Evolutionary conservation across 306 rosid genomes (phyloP).

Genomic region (Canavalia gladiata): DNA sequence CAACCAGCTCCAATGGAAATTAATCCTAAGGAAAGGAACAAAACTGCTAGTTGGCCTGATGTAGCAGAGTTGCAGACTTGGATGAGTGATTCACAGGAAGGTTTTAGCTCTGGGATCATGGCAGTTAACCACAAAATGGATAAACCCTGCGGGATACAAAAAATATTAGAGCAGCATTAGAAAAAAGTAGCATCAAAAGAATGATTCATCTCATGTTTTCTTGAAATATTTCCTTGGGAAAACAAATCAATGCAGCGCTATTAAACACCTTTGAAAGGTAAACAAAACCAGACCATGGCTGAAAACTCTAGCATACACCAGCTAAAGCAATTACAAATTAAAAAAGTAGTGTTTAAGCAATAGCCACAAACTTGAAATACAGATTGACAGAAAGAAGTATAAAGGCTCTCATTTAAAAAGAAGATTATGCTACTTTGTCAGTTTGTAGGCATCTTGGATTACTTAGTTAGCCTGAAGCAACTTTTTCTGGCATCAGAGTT

Average conservation of each 20-base stretch:
- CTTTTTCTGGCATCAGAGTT: slow-evolving; percentile 1
- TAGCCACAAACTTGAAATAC: slow-evolving; percentile 17
- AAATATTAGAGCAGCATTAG: slow-evolving; percentile 23
- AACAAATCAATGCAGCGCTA: background rate
- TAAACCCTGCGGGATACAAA: slow-evolving; percentile 51
- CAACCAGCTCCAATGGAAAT: slow-evolving; percentile 73
- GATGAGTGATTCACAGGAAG: slow-evolving; percentile 42
- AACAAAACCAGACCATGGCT: slow-evolving; percentile 8
- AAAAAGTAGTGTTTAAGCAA: background rate
- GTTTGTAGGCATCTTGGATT: slow-evolving; percentile 3
- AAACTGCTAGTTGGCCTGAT: slow-evolving; percentile 47
- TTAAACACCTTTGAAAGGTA: background rate
- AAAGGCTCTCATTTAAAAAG: background rate
- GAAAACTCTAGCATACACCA: background rate
- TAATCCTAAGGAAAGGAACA: slow-evolving; percentile 57
- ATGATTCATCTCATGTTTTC: background rate
- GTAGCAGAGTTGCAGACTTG: slow-evolving; percentile 45
- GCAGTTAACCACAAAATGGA: slow-evolving; percentile 61
- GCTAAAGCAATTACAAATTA: background rate
- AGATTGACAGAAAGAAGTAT: slow-evolving; percentile 1
- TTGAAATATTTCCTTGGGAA: background rate
- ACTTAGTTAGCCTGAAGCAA: background rate
- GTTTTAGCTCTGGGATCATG: slow-evolving; percentile 54
- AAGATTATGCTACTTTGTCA: background rate
- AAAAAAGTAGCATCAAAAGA: slow-evolving; percentile 5